Conservation (phyloP, 2,329 filamentous ascomycete genomes). For the Epichloe aotearoae region DNA sequence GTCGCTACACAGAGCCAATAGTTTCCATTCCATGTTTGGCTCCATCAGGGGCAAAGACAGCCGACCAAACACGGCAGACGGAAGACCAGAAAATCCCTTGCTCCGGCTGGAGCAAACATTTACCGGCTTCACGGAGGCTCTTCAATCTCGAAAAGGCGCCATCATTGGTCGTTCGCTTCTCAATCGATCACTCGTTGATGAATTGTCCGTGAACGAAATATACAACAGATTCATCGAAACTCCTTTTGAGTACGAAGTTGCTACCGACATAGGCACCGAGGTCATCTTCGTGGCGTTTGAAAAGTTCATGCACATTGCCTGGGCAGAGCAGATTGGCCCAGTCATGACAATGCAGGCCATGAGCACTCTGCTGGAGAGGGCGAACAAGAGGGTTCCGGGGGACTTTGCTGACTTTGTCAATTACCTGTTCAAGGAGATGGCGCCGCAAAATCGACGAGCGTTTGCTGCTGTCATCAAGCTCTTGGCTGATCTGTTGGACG, state of each 20-base stretch:
- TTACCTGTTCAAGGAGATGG: constrained; percentile 51
- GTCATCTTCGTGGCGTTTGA: constrained; percentile 86
- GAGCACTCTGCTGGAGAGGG: constrained; percentile 57
- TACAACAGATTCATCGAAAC: constrained; percentile 82
- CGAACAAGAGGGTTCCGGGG: constrained; percentile 52
- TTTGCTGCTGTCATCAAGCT: constrained; percentile 76
- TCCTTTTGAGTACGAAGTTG: constrained; percentile 62
- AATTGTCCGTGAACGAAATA: constrained; percentile 72
- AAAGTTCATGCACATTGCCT: constrained; percentile 79
- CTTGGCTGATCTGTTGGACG: constrained; percentile 75
- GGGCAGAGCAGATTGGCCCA: constrained; percentile 78
- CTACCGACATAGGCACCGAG: constrained; percentile 65
- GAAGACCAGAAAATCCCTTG: constrained; percentile 49
- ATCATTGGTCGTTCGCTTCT: constrained; percentile 68
- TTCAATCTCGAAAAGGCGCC: constrained; percentile 77
- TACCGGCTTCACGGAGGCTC: constrained; percentile 65
- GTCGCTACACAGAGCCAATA: constrained; percentile 30
- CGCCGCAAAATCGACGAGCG: constrained; percentile 59
- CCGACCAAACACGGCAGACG: constrained; percentile 29
- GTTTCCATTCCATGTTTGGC: constrained; percentile 41
- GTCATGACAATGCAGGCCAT: constrained; percentile 63
- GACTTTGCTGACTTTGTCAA: constrained; percentile 62
- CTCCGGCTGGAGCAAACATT: constrained; percentile 73
- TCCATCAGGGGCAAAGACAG: constrained; percentile 35
- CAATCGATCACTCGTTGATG: constrained; percentile 56